phyloP scores from a whole-genome alignment of 352 stramenopile genomes.

The Plasmopara viticola region DNA sequence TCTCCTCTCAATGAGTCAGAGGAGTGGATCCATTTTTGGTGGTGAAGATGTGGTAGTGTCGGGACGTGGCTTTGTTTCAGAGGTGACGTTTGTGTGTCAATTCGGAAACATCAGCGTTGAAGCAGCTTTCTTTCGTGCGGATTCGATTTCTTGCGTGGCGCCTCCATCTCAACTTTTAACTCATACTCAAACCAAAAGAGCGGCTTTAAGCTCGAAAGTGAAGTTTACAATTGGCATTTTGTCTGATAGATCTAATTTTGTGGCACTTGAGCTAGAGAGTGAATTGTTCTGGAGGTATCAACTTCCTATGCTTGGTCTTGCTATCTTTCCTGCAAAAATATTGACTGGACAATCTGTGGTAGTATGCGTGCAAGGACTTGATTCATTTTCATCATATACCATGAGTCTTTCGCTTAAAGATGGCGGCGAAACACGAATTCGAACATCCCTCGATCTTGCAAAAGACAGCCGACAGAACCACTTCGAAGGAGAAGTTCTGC shows the following conservation, averaged over 20 bases:
- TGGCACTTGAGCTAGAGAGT: conserved; percentile 1
- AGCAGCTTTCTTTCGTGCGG: conserved; percentile 15
- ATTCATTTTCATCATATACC: conserved; percentile 1
- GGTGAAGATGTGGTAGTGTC: conserved; percentile 20
- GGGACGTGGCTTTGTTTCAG: conserved; percentile 18
- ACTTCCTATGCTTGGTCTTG: conserved; percentile 10
- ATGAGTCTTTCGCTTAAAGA: conserved; percentile 9
- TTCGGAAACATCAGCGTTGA: conserved; percentile 11
- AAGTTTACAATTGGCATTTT: neutral
- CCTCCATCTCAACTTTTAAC: conserved; percentile 21
- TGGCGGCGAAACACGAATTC: neutral
- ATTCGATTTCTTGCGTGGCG: conserved; percentile 13
- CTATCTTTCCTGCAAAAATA: conserved; percentile 4
- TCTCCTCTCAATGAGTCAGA: conserved; percentile 6
- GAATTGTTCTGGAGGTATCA: conserved; percentile 20
- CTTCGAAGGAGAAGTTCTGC: conserved; percentile 3
- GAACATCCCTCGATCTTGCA: neutral
- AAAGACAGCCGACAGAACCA: neutral
- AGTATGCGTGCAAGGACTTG: conserved; percentile 8
- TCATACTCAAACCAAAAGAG: neutral
- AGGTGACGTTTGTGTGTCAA: conserved; percentile 15
- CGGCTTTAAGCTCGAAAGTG: conserved; percentile 2
- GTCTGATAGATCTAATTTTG: neutral
- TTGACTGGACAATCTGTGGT: neutral
- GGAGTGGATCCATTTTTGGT: conserved; percentile 24